Evolutionary conservation across 768 basidiomycete species (phyloP).

Genomic region (Boletus rubroflammeus): DNA sequence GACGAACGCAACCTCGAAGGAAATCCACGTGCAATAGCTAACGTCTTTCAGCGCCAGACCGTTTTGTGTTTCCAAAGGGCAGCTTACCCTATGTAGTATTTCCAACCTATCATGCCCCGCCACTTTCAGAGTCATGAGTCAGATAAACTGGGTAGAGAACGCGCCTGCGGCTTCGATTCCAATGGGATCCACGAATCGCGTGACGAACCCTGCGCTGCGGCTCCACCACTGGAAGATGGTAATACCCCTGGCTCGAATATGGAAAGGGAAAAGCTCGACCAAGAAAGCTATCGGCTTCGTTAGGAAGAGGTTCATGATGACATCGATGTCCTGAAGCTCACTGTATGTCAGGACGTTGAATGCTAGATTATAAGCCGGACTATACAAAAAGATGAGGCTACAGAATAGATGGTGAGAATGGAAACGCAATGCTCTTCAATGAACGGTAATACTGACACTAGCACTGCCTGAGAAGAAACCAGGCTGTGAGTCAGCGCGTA

Average conservation of each 20-base stretch:
- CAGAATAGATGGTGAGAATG: neutral
- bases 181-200: constrained; percentile 10
- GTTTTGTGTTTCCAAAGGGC: rapidly evolving
- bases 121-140: neutral
- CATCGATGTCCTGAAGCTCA: neutral
- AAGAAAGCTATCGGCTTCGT: constrained; percentile 43
- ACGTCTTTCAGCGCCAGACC: neutral
- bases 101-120: constrained; percentile 7
- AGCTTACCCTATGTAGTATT: constrained; percentile 14
- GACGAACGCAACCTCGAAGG: constrained; percentile 13
- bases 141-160: neutral
- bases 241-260: constrained; percentile 57
- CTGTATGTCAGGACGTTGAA: neutral
- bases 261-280: constrained; percentile 62
- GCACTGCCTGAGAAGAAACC: constrained; percentile 3
- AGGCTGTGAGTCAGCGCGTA: constrained; percentile 6
- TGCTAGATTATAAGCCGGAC: constrained; percentile 1
- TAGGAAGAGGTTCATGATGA: neutral
- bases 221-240: constrained; percentile 58
- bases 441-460: constrained; percentile 5
- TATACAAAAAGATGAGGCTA: constrained; percentile 7
- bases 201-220: constrained; percentile 28
- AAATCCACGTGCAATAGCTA: constrained; percentile 17
- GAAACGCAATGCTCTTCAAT: neutral
- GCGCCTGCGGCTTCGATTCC: constrained; percentile 3